phyloP scores from a whole-genome alignment of 2,329 filamentous ascomycete genomes.

The Curvularia verruculosa region DNA sequence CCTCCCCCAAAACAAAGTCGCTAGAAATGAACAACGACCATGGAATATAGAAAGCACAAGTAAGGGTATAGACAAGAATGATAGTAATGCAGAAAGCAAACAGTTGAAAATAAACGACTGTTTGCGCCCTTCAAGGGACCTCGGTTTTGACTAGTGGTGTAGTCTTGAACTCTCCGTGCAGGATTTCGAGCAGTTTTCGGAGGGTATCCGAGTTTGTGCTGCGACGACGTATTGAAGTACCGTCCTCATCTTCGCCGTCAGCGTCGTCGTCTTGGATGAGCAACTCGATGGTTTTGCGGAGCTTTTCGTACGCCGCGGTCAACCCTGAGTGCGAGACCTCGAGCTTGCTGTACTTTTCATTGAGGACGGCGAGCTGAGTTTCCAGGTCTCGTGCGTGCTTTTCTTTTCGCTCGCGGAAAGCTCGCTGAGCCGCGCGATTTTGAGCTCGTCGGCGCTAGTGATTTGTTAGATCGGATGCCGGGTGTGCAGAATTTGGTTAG shows the following conservation, averaged over 20 bases:
- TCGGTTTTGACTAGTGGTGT: conserved; percentile 32
- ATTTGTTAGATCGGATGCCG: conserved; percentile 14
- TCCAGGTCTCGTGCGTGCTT: conserved; percentile 70
- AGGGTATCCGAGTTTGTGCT: conserved; percentile 45
- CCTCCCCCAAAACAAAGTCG: conserved; percentile 8
- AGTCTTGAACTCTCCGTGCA: conserved; percentile 47
- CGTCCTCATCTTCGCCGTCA: conserved; percentile 38
- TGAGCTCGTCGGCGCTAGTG: conserved; percentile 63
- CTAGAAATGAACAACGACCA: conserved; percentile 18
- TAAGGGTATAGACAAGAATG: conserved; percentile 22
- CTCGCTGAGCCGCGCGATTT: conserved; percentile 66
- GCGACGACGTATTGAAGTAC: conserved; percentile 26
- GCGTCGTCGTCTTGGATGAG: conserved; percentile 44
- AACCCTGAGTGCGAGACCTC: conserved; percentile 59
- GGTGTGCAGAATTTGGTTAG: too few relatives aligned
- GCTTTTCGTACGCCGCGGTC: conserved; percentile 48
- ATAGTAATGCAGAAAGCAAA: conserved; percentile 5
- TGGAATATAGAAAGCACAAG: conserved; percentile 13
- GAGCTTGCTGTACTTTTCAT: conserved; percentile 62
- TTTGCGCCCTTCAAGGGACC: not conserved
- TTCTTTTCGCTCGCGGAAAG: conserved; percentile 68
- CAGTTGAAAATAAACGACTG: not conserved
- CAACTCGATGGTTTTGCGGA: conserved; percentile 49
- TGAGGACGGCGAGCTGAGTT: conserved; percentile 59
- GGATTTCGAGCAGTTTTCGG: conserved; percentile 47